Evolutionary conservation across 768 basidiomycete genomes (phyloP), one percentile per base, ranked within the genome.

Genomic region (Psilocybe cubensis): DNA sequence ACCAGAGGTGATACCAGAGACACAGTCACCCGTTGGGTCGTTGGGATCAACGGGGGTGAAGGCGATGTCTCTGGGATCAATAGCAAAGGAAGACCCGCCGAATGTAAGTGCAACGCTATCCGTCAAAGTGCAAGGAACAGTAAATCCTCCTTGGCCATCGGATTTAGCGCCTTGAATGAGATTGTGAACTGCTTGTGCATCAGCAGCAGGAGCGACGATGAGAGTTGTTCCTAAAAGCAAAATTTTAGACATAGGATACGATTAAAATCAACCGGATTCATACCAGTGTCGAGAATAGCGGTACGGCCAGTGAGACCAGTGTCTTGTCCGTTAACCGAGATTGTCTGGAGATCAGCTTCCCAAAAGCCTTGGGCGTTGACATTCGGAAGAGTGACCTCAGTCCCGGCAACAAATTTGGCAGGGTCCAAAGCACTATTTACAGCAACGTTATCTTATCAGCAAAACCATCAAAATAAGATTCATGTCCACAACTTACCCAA

Each of bases 301-400:
- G 88, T 89, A 65, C 90, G 89, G 50, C 81, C 80, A 14, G 65
- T 58, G 41, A 90, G 73, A 4, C 82, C 79, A 40, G 76, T 66
- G 64, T 80, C 76, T 29, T 72, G 59, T 21, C 86, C 88, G 65
- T 89, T 76, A 59, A 88, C 83, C 21, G 81, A 78, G 51, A 88
- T 75, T 12, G 76, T 76, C 57, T 83, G 82, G 69, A 94, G 69
- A 7, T 73, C 73, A 14, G 78, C 87, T 76, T 93, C 89, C 94
- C 93, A 95, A 77, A 94, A 95, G 35, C 92, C 91, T 23, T 77
- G 59, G 5, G 59, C 44, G 71, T 83, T 91, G 68, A 90, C 83
- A 63, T 91, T 92, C 52, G 71, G 63, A 49, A 92, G 54, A 0
- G 82, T 84, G 41, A 82, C 77, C 33, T 91, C 76, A 2, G 89